A percentile compares a stretch with the other conserved stretches of the same genome.
These are phyloP conservation scores for Xylaria arbuscula DNA, from an alignment of 2,329 filamentous ascomycete species.

Conservation along the genomic window DNA sequence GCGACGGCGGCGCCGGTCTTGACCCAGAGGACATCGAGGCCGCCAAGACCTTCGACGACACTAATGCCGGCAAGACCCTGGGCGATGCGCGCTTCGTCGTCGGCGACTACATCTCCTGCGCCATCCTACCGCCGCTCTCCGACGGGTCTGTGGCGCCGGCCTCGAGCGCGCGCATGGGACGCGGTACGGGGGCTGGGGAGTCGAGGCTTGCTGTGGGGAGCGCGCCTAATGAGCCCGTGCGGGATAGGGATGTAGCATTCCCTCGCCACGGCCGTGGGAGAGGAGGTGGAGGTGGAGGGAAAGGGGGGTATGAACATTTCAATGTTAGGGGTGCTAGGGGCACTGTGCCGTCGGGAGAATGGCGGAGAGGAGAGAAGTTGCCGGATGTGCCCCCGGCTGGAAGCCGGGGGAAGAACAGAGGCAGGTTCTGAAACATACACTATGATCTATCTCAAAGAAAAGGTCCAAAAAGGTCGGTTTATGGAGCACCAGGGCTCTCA, in stretches of 20 bases:
- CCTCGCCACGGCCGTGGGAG: slow-evolving; percentile 25
- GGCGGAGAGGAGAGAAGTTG: slow-evolving; percentile 72
- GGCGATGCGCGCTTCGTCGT: slow-evolving; percentile 83
- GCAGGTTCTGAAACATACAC: slow-evolving; percentile 53
- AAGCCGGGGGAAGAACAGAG: slow-evolving; percentile 57
- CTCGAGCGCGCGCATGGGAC: slow-evolving; percentile 60
- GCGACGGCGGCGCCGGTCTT: slow-evolving; percentile 62
- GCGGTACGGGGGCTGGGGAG: slow-evolving; percentile 55
- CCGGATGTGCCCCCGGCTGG: slow-evolving; percentile 60
- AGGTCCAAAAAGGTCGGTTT: not conserved
- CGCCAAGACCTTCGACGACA: slow-evolving; percentile 53
- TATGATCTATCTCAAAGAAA: not conserved
- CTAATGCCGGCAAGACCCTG: slow-evolving; percentile 76
- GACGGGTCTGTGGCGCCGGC: slow-evolving; percentile 79
- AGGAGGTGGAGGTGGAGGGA: slow-evolving; percentile 39
- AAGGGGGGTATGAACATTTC: slow-evolving; percentile 52
- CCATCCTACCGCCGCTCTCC: slow-evolving; percentile 78
- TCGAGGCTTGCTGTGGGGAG: slow-evolving; percentile 47
- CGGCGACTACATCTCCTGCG: slow-evolving; percentile 88
- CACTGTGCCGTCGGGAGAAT: slow-evolving; percentile 68
- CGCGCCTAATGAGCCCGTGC: slow-evolving; percentile 36
- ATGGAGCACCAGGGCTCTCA: not conserved
- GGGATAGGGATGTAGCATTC: slow-evolving; percentile 35
- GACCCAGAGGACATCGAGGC: slow-evolving; percentile 50
- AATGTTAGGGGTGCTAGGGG: slow-evolving; percentile 52